Evolutionary conservation across 2,329 filamentous ascomycete genomes (phyloP).

Genomic region (Ophiostoma triangulosporum): DNA sequence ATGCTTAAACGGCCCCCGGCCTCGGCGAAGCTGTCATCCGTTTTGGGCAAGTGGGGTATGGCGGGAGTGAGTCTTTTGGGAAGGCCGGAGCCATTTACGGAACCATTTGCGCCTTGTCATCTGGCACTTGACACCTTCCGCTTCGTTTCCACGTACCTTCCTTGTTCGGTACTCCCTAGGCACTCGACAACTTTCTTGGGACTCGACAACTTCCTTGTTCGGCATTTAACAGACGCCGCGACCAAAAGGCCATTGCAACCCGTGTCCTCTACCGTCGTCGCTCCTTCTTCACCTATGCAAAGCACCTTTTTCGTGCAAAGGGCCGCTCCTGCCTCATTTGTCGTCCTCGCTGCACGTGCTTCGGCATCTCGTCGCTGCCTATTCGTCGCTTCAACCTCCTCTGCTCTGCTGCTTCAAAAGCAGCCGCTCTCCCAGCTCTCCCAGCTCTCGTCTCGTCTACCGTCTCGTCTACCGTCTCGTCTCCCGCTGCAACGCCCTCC

Average conservation of each 20-base stretch:
- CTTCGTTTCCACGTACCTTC: neutral
- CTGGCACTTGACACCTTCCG: neutral
- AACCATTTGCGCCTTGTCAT: neutral
- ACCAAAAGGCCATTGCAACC: conserved; percentile 1
- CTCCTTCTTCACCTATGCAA: conserved; percentile 1
- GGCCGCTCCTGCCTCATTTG: conserved; percentile 9
- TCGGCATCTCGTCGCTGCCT: conserved; percentile 1
- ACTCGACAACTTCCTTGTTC: conserved; percentile 11
- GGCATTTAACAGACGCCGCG: conserved; percentile 4
- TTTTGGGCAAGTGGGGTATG: conserved; percentile 8
- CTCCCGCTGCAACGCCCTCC: neutral
- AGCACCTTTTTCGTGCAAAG: conserved; percentile 7
- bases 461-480: neutral
- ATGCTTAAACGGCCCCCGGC: neutral
- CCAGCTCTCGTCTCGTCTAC: neutral
- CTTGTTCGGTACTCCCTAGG: neutral
- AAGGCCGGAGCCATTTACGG: neutral
- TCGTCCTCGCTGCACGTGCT: neutral
- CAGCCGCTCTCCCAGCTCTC: neutral
- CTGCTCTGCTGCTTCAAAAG: neutral
- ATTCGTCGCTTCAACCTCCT: neutral
- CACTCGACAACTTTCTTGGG: too few relatives aligned
- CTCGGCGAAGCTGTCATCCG: conserved; percentile 4
- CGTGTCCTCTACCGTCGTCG: neutral
- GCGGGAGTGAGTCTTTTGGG: conserved; percentile 1